Evolutionary conservation across 2,329 filamentous ascomycete species (phyloP), one percentile per base, ranked within the genome.

Genomic region (Diplocarpon mali): DNA sequence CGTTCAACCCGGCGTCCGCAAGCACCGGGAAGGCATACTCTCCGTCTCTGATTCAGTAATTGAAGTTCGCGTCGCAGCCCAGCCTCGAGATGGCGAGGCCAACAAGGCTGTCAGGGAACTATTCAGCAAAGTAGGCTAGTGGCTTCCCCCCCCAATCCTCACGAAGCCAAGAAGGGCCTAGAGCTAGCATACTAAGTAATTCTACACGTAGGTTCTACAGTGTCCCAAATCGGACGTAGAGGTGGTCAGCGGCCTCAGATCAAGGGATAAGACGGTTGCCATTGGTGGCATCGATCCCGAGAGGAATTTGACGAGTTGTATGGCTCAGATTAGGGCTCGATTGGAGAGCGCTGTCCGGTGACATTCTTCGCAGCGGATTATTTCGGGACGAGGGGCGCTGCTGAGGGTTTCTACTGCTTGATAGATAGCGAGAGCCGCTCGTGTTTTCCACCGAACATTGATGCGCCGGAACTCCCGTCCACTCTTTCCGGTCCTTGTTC

Each of bases 21-120:
- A 73, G 24, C 67, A 68, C 17, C 72, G 79, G 29, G 73, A 83
- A 53, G 81, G 81, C 12, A 68, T 86, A 36, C 58, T 66, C 2
- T 67, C 68, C 0, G 62, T 86, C 3, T 70, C 71, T 0, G 69
- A 76, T 17, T 69, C 75, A 6, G 65, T 65, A 2, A 70, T 86
- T 38, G 73, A 83, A 48, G 60, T 87, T 1, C 81, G 78, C 38
- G 80, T 85, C 2, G 65, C 80, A 0, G 80, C 79, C 0, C 78
- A 73, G 51, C 70, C 82, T 10, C 70, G 72, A 48, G 78, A 85
- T 12, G 80, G 80, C 12, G 78, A 83, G 57, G 76, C 82, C 5
- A 86, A 86, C 58, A 74, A 73, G 57, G 80, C 81, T 4, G 76
- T 84, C 2, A 64, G 77, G 39, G 67, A 72, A 31, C 63, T 85